phyloP scores from a whole-genome alignment of 2,329 filamentous ascomycete genomes.

The Pyricularia grisea region DNA sequence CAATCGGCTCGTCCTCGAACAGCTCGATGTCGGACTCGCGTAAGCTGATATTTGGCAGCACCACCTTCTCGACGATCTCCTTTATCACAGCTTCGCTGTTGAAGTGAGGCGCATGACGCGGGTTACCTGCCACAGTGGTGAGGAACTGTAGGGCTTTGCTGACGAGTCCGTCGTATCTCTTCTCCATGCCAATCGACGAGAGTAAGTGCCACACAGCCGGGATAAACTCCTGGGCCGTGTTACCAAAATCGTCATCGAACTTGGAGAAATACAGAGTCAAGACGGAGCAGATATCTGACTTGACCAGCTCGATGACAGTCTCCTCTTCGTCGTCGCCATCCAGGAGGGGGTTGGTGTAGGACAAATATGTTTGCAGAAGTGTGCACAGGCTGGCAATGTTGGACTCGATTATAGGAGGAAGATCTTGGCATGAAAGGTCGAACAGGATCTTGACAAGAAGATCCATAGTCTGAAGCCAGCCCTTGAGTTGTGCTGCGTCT shows the following conservation, averaged over 20 bases:
- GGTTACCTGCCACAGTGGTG: slow-evolving; percentile 74
- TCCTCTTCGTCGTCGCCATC: slow-evolving; percentile 88
- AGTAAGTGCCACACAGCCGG: slow-evolving; percentile 85
- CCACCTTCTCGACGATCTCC: slow-evolving; percentile 91
- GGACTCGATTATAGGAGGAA: slow-evolving; percentile 90
- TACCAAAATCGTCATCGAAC: slow-evolving; percentile 87
- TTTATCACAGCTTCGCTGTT: slow-evolving; percentile 70
- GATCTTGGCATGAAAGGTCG: slow-evolving; percentile 94
- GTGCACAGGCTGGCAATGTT: slow-evolving; percentile 68
- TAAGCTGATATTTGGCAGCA: slow-evolving; percentile 84
- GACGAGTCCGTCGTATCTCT: slow-evolving; percentile 88
- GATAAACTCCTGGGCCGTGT: slow-evolving; percentile 66
- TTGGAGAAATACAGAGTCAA: slow-evolving; percentile 88
- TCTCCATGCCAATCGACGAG: slow-evolving; percentile 76
- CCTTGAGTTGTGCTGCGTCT: slow-evolving; percentile 65
- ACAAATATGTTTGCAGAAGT: slow-evolving; percentile 86
- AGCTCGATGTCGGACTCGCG: slow-evolving; percentile 91
- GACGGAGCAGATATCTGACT: slow-evolving; percentile 87
- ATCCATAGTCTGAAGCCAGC: slow-evolving; percentile 77
- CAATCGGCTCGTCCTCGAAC: slow-evolving; percentile 97
- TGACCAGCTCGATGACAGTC: slow-evolving; percentile 75
- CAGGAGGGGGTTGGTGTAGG: slow-evolving; percentile 76
- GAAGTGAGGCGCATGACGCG: slow-evolving; percentile 74
- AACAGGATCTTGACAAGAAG: slow-evolving; percentile 87
- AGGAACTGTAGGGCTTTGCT: slow-evolving; percentile 93